Evolutionary conservation across 345 rosid genomes (phyloP), one percentile per base, ranked within the genome.

Genomic region (rapeseed (Brassica napus)): DNA sequence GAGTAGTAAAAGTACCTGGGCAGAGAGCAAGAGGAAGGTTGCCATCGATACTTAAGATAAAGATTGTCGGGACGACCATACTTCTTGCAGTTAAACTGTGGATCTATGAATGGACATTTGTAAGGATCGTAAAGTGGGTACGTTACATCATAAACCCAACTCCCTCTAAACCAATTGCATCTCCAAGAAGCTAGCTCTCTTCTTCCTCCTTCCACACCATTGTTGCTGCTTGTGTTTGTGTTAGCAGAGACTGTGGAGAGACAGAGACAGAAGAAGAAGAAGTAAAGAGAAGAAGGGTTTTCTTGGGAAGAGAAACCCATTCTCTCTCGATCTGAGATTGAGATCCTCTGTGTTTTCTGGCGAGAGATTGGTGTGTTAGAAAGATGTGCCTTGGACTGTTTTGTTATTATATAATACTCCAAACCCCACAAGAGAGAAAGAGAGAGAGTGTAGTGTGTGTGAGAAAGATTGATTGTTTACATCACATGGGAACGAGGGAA

Each of bases 11-110:
- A 7, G 35, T 71, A 92, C 98, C 95, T 85, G 0, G 91, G 92
- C 79, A 89, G 80, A 80, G 84, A 79, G 63, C 97, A 92, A 79
- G 68, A 62, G 9, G 16, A 16, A 12, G 98, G 98, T 79, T 89
- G 91, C 97, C 98, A 94, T 78, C 98, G 80, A 59, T 86, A 91
- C 7, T 77, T 82, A 52, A 91, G 94, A 66, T 92, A 94, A 65
- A 68, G 76, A n/a, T 61, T 86, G 77, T 92, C 97, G 2, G 91
- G 89, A 30, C 98, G 97, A 39, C 97, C 97, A 26, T 85, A 94
- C 73, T 91, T 88, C 58, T 83, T 76, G 84, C 98, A 94, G 71
- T 94, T 88, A 65, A 87, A 94, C 72, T 94, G 94, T 80, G 88
- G 89, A 71, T 91, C 90, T 68, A 94, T 85, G 78, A 82, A 86